These are phyloP conservation scores for Drechslerella coelobrocha DNA, from an alignment of 2,329 filamentous ascomycete genomes.

Conservation along the genomic window DNA sequence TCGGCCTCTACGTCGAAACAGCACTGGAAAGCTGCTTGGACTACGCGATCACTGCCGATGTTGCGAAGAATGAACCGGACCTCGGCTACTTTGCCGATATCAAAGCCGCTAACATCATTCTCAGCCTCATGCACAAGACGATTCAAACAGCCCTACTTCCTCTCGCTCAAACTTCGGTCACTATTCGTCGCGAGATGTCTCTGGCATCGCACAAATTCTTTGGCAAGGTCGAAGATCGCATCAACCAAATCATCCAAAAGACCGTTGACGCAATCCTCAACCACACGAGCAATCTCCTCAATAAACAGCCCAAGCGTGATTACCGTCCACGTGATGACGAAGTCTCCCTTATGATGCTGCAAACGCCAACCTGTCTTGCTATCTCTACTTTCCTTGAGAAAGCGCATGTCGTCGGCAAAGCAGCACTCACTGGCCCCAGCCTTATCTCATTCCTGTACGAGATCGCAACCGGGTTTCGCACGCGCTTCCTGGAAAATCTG, in stretches of 20 bases:
- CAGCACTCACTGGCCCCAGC: constrained; percentile 82
- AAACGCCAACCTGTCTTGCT: constrained; percentile 82
- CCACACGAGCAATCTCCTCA: constrained; percentile 75
- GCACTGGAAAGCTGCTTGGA: constrained; percentile 74
- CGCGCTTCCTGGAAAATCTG: constrained; percentile 86
- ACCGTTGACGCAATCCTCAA: constrained; percentile 76
- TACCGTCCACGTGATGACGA: constrained; percentile 86
- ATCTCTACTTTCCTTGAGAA: constrained; percentile 81
- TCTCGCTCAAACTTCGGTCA: constrained; percentile 86
- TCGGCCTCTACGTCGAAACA: constrained; percentile 67
- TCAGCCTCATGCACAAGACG: constrained; percentile 91
- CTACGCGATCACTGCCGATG: constrained; percentile 76
- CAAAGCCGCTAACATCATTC: constrained; percentile 82
- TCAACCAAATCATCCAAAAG: constrained; percentile 72
- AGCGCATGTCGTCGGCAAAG: constrained; percentile 68
- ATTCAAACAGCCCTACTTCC: constrained; percentile 89
- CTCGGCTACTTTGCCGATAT: constrained; percentile 80
- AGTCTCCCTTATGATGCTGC: constrained; percentile 73
- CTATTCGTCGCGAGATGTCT: constrained; percentile 84
- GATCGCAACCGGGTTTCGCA: constrained; percentile 78
- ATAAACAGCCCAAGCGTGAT: constrained; percentile 83
- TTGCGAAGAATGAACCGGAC: constrained; percentile 82
- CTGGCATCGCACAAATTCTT: constrained; percentile 64
- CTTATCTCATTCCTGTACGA: constrained; percentile 82
- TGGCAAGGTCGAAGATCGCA: constrained; percentile 76